phyloP scores from a whole-genome alignment of 176 grass and related monocot genomes.

The Carex kokanica region DNA sequence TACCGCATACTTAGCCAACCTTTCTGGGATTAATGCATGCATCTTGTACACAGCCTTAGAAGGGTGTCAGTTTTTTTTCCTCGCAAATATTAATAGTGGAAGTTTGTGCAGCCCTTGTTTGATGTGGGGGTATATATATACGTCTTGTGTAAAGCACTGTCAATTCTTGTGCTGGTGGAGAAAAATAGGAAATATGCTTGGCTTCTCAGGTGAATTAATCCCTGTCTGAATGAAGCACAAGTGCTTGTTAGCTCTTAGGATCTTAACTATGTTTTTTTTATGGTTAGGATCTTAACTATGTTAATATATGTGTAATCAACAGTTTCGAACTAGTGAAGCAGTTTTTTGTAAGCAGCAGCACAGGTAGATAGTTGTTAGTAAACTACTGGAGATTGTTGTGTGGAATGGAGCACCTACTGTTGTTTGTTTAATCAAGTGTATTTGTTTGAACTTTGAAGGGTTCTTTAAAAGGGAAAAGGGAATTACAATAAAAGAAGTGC shows the following conservation, averaged over 20 bases:
- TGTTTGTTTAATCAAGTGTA: conserved; percentile 16
- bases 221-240: not conserved
- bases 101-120: conserved; percentile 29
- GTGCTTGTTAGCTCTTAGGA: not conserved
- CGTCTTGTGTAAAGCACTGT: conserved; percentile 14
- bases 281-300: not conserved
- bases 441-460: conserved; percentile 26
- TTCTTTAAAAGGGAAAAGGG: not conserved
- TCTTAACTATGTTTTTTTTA: too few species aligned
- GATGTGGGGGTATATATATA: conserved; percentile 3
- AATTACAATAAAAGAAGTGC: not conserved
- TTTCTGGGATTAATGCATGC: not conserved
- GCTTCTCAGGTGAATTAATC: conserved; percentile 15
- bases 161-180: conserved; percentile 14
- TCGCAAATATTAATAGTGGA: conserved; percentile 18
- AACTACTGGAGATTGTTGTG: not conserved
- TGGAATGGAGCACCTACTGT: conserved; percentile 7
- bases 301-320: conserved; percentile 25
- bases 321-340: conserved; percentile 8
- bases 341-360: conserved; percentile 18
- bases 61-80: conserved; percentile 33
- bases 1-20: conserved; percentile 30
- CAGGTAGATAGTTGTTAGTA: conserved; percentile 15
- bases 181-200: conserved; percentile 13
- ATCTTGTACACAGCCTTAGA: conserved; percentile 25